A percentile compares a stretch with the other conserved stretches of the same genome.
These are phyloP conservation scores for Aureobasidium subglaciale DNA, from an alignment of 2,329 filamentous ascomycete species.

Conservation along the genomic window DNA sequence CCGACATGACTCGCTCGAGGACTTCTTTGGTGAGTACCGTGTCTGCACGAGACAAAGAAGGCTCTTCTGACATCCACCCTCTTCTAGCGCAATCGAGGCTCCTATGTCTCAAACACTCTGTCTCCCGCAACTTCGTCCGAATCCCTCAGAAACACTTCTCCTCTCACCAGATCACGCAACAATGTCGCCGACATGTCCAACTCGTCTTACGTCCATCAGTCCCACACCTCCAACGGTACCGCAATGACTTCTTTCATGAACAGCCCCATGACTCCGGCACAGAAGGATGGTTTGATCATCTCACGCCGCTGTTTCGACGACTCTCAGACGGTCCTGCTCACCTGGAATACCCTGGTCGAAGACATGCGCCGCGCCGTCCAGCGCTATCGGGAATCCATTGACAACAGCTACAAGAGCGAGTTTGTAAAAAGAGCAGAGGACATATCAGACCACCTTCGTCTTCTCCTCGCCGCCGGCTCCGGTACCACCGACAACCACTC, in stretches of 20 bases:
- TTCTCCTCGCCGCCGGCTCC: conserved; percentile 90
- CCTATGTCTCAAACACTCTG: conserved; percentile 60
- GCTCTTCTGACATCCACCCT: conserved; percentile 3
- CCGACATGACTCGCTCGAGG: conserved; percentile 65
- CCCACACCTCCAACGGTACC: conserved; percentile 39
- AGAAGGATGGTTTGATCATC: conserved; percentile 39
- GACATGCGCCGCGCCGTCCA: conserved; percentile 92
- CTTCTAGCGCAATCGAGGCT: conserved; percentile 55
- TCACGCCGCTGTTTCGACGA: conserved; percentile 88
- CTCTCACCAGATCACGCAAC: conserved; percentile 49
- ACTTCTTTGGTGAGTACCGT: conserved; percentile 56
- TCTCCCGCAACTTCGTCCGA: conserved; percentile 89
- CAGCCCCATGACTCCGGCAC: conserved; percentile 37
- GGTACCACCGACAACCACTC: conserved; percentile 98
- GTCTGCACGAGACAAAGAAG: conserved; percentile 20
- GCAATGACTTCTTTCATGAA: conserved; percentile 50
- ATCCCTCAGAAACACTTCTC: conserved; percentile 67
- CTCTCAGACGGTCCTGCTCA: conserved; percentile 68
- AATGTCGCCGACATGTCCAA: conserved; percentile 44
- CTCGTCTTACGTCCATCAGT: conserved; percentile 40
- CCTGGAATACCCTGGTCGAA: conserved; percentile 82
- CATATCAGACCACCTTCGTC: conserved; percentile 89
- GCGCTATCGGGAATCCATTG: conserved; percentile 82
- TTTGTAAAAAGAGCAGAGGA: conserved; percentile 95
- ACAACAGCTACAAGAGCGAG: conserved; percentile 73